Conservation (phyloP, 495 filamentous ascomycete genomes). For the Paragyromitra xinjiangensis region DNA sequence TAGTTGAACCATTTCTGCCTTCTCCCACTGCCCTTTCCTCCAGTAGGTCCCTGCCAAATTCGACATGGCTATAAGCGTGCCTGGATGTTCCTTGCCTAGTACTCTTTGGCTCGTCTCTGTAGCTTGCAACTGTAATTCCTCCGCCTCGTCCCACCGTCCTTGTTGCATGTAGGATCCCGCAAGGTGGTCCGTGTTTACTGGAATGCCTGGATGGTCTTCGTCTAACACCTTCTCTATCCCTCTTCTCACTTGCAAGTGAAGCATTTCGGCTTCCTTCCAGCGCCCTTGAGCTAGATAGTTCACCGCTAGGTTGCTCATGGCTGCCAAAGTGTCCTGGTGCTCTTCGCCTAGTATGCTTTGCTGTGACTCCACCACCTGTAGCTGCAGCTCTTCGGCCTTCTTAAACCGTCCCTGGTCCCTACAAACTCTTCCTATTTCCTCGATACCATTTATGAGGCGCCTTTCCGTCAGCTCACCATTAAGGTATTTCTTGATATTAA, state of each 20-base stretch:
- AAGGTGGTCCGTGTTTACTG: background rate
- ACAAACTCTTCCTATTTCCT: constrained; percentile 5
- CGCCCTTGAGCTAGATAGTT: constrained; percentile 13
- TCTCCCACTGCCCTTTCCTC: constrained; percentile 32
- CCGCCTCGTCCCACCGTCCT: background rate
- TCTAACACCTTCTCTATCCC: constrained; percentile 48
- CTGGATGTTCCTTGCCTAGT: constrained; percentile 10
- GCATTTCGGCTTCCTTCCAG: constrained; percentile 13
- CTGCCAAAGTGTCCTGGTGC: background rate
- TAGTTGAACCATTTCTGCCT: constrained; percentile 44
- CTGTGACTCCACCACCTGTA: constrained; percentile 5
- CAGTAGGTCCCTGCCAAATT: constrained; percentile 22
- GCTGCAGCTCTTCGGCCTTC: constrained; percentile 19
- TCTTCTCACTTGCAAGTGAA: constrained; percentile 39
- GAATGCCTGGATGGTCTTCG: constrained; percentile 52
- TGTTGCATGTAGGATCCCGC: background rate
- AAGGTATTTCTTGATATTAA: background rate
- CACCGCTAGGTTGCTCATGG: constrained; percentile 4
- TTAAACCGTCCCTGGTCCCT: constrained; percentile 19
- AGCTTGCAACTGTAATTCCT: background rate
- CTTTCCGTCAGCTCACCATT: background rate
- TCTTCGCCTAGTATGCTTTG: background rate
- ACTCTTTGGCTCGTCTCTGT: constrained; percentile 29
- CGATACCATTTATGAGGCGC: background rate
- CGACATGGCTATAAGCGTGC: constrained; percentile 7